Evolutionary conservation across 1,284 basidiomycete species (phyloP), one percentile per base, ranked within the genome.

Genomic region (Leccinum subfulvum): DNA sequence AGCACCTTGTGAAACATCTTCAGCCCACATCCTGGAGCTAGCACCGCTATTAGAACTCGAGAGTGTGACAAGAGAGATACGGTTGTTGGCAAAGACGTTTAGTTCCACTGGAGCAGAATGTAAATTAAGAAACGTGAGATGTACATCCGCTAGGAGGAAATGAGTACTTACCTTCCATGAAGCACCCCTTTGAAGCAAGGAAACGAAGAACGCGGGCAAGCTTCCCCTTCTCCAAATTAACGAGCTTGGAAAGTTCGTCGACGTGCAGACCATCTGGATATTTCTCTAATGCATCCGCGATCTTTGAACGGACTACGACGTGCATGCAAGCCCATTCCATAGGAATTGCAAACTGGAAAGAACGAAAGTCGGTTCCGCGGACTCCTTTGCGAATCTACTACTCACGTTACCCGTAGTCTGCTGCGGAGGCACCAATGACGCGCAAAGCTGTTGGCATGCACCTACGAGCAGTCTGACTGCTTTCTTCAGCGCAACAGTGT

Each of bases 131-230:
- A 33, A 21, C 26, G 30, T 16, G 7, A 14, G 16, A 51, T 4
- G 30, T 37, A 37, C 6, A 37, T 37, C 35, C 14, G 14, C 35
- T 37, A 14, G 11, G 5, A 18, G 6, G 37, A 21, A 16, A 30
- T 28, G 8, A 23, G 8, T 6, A 10, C 53, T 37, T 53, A 66
- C 75, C 69, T 66, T 78, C 77, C 1, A 56, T 65, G 57, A 77
- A 77, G 54, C 75, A 72, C 23, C 76, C 74, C 56, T 75, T 71
- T 14, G 69, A 67, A 2, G 71, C 69, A n/a, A 77, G 71, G 8
- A 71, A 57, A 39, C 76, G 76, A 51, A 77, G 68, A 14, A 75
- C 57, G 6, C 77, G 73, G 55, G 66, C 52, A n/a, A 75, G 68
- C 44, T 75, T 76, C 2, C 64, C 67, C 30, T 61, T 64, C 51